Evolutionary conservation across 2,329 filamentous ascomycete genomes (phyloP).

Genomic region (Colletotrichum sojae): DNA sequence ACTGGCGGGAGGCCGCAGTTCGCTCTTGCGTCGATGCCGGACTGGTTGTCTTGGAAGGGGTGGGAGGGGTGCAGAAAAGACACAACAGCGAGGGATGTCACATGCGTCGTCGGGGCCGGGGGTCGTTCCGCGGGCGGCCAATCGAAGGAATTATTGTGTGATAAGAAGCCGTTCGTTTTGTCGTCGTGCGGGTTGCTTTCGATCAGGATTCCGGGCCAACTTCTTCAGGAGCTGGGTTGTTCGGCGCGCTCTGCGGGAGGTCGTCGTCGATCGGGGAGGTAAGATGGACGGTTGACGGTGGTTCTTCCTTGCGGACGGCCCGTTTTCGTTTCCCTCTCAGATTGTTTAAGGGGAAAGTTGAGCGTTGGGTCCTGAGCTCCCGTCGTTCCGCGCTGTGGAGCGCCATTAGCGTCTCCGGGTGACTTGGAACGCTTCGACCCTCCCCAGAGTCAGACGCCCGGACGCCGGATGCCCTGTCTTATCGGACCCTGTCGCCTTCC

Average conservation of each 20-base stretch:
- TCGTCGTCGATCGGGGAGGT: constrained; percentile 18
- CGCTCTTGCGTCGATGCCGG: constrained; percentile 13
- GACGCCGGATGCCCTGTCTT: constrained; percentile 8
- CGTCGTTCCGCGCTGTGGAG: constrained; percentile 39
- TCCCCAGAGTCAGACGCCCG: too few relatives aligned
- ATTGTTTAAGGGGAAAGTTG: constrained; percentile 37
- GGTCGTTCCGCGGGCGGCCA: constrained; percentile 28
- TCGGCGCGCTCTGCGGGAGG: constrained; percentile 1
- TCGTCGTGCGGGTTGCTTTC: neutral
- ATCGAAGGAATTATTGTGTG: constrained; percentile 30
- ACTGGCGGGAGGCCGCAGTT: constrained; percentile 41
- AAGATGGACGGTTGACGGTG: too few relatives aligned
- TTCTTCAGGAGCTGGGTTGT: constrained; percentile 4
- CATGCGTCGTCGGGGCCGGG: constrained; percentile 38
- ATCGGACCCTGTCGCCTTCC: constrained; percentile 16
- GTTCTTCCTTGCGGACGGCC: constrained; percentile 23
- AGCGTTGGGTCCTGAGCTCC: constrained; percentile 30
- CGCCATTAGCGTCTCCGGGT: constrained; percentile 14
- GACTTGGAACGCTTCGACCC: neutral
- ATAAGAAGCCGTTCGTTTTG: neutral
- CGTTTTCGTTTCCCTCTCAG: constrained; percentile 11
- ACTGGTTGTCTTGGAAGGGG: constrained; percentile 32
- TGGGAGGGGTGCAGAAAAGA: constrained; percentile 37
- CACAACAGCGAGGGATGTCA: constrained; percentile 35
- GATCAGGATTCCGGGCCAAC: constrained; percentile 15